Base-by-base conservation (phyloP, 2,329 filamentous ascomycete species). In the Podosphaera xanthii region DNA sequence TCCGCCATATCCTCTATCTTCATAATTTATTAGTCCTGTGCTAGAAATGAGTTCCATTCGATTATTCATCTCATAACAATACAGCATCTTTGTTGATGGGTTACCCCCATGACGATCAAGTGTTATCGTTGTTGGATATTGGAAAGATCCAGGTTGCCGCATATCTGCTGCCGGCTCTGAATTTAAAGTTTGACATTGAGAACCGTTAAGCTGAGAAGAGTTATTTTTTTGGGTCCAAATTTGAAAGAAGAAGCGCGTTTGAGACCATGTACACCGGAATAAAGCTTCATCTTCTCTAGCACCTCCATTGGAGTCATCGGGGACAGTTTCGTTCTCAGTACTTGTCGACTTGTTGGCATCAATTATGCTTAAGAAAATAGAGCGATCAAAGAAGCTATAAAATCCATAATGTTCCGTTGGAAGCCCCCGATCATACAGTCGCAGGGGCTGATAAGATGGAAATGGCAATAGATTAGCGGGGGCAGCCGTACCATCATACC, bases 361-460 rank as follows among this genome's bases (percentile, higher is more conserved):
- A 9, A 76, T 72, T 14, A 80, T 82, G 64, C 82, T 81, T 62
- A 94, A 75, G 73, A 91, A 94, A 63, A 94, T 87, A 7, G 84
- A 85, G 63, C 89, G 87, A 71, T 89, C 83, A 70, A 86, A 97
- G 74, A 95, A 94, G 0, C 80, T 86, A 72, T 95, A 96, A 72
- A 96, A 96, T 2, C 87, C 88, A 70, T 94, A 96, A 71, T 95
- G 88, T 70, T 97, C 91, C 0, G 83, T 84, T 1, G 78, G 73
- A 35, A 86, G 75, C 22, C 86, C 89, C 30, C 89, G 85, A 69
- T 97, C 87, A 70, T 83, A 97, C 0, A 97, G 78, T 1, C 86
- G 81, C 10, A 97, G 75, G 0, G 88, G 91, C 67, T 97, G 92
- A 61, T 84, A 80, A 4, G 74, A 72, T 0, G 85, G 79, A 6